phyloP scores from a whole-genome alignment of 2,329 filamentous ascomycete genomes.

The Ophiocordyceps camponoti-rufipedis region DNA sequence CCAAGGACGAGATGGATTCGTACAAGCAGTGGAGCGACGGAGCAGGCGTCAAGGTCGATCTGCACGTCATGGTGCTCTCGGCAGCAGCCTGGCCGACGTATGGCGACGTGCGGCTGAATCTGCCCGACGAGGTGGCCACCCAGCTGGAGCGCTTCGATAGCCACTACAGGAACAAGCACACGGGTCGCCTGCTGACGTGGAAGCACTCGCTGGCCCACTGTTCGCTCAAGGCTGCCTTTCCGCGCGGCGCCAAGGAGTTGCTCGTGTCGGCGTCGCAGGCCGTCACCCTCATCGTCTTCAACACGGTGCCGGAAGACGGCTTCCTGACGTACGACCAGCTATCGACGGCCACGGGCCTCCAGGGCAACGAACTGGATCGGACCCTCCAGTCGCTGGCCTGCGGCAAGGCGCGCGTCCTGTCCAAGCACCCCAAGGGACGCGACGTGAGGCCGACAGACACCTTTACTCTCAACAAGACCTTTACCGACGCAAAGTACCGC shows the following conservation, averaged over 20 bases:
- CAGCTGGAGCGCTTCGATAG: constrained; percentile 66
- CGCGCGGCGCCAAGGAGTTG: constrained; percentile 68
- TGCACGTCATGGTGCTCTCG: constrained; percentile 81
- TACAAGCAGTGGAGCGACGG: constrained; percentile 52
- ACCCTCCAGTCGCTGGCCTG: constrained; percentile 93
- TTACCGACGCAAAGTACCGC: constrained; percentile 65
- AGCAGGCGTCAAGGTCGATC: constrained; percentile 30
- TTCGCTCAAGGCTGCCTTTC: constrained; percentile 64
- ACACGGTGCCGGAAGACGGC: constrained; percentile 40
- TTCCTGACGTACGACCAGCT: constrained; percentile 62
- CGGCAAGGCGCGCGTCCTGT: constrained; percentile 67
- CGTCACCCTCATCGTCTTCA: constrained; percentile 79
- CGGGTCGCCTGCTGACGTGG: constrained; percentile 72
- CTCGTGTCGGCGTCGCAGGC: constrained; percentile 87
- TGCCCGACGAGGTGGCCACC: constrained; percentile 58
- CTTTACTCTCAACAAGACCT: constrained; percentile 64
- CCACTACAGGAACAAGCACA: constrained; percentile 82
- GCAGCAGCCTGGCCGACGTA: constrained; percentile 88
- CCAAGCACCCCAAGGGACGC: constrained; percentile 67
- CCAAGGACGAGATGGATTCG: constrained; percentile 78
- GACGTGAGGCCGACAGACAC: constrained; percentile 66
- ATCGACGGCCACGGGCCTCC: constrained; percentile 52
- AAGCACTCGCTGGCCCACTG: constrained; percentile 89
- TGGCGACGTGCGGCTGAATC: constrained; percentile 49
- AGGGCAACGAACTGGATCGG: constrained; percentile 62